phyloP scores from a whole-genome alignment of 2,329 filamentous ascomycete species.

The Trichophaea hybrida region DNA sequence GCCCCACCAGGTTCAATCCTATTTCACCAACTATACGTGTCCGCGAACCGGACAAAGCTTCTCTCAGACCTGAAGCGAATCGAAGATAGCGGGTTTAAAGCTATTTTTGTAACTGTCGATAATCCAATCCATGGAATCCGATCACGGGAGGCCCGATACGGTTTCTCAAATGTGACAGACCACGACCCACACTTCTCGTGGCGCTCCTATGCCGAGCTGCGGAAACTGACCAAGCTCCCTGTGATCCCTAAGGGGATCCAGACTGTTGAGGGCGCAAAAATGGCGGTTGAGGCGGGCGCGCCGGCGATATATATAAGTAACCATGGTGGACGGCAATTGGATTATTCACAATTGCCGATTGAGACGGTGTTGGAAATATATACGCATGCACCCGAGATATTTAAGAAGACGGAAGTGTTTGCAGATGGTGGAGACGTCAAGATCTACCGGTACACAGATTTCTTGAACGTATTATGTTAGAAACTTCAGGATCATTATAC shows the following conservation, averaged over 20 bases:
- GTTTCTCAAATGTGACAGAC: slow-evolving; percentile 5
- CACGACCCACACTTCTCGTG: slow-evolving; percentile 13
- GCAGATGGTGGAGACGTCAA: slow-evolving; percentile 35
- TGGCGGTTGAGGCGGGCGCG: slow-evolving; percentile 28
- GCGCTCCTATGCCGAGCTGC: slow-evolving; percentile 32
- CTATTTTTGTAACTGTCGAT: slow-evolving; percentile 26
- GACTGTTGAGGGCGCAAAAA: slow-evolving; percentile 32
- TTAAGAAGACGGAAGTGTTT: slow-evolving; percentile 31
- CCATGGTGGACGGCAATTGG: slow-evolving; percentile 35
- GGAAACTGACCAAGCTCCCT: slow-evolving; percentile 30
- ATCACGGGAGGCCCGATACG: slow-evolving; percentile 19
- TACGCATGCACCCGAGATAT: slow-evolving; percentile 32
- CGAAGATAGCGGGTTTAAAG: slow-evolving; percentile 23
- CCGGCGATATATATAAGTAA: slow-evolving; percentile 34
- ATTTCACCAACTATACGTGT: slow-evolving; percentile 22
- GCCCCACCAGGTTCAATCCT: slow-evolving; percentile 13
- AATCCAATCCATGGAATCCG: slow-evolving; percentile 21
- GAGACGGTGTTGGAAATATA: slow-evolving; percentile 33
- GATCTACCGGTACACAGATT: no score
- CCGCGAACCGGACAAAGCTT: slow-evolving; percentile 10
- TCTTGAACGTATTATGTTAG: no score
- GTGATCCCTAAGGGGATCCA: slow-evolving; percentile 35
- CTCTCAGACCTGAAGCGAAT: slow-evolving; percentile 19
- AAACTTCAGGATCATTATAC: no score
- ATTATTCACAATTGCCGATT: slow-evolving; percentile 31